A percentile compares a stretch with the other conserved stretches of the same genome.
Evolutionary conservation across 495 filamentous ascomycete genomes (phyloP).

Genomic region (Elaphomyces granulatus): DNA sequence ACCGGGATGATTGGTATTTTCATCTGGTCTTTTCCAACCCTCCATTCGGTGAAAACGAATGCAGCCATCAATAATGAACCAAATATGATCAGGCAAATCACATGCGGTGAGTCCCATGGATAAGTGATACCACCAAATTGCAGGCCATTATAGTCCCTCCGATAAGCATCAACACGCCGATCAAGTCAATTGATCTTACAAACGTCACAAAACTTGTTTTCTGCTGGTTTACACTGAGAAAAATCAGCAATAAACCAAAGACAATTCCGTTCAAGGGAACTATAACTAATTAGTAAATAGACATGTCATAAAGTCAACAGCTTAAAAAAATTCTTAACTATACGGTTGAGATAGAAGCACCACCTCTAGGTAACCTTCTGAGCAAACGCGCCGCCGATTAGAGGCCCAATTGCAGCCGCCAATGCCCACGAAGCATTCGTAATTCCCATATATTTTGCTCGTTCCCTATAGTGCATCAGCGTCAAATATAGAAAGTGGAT

Average conservation of each 20-base stretch:
- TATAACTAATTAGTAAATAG: constrained; percentile 1
- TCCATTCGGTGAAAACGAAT: constrained; percentile 56
- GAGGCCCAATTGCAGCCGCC: constrained; percentile 24
- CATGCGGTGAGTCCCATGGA: constrained; percentile 52
- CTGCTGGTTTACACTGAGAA: constrained; percentile 53
- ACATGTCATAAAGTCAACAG: neutral
- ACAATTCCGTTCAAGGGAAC: constrained; percentile 49
- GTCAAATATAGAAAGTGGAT: too few relatives aligned
- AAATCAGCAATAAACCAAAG: constrained; percentile 42
- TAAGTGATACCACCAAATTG: constrained; percentile 50
- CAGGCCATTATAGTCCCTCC: constrained; percentile 54
- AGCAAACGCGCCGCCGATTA: constrained; percentile 34
- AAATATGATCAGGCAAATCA: constrained; percentile 62
- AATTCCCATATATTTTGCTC: constrained; percentile 33
- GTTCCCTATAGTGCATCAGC: too few relatives aligned
- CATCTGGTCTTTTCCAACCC: constrained; percentile 53
- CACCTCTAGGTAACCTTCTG: constrained; percentile 31
- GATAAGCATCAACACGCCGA: constrained; percentile 44
- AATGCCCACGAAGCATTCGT: constrained; percentile 31
- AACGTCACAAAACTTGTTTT: constrained; percentile 47
- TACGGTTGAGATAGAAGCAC: constrained; percentile 43
- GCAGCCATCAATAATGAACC: constrained; percentile 45
- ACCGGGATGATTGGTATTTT: constrained; percentile 72
- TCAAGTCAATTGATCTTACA: constrained; percentile 54
- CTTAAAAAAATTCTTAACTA: neutral